Evolutionary conservation across 1,284 basidiomycete species (phyloP).

Genomic region (Leccinum subspadiceum): DNA sequence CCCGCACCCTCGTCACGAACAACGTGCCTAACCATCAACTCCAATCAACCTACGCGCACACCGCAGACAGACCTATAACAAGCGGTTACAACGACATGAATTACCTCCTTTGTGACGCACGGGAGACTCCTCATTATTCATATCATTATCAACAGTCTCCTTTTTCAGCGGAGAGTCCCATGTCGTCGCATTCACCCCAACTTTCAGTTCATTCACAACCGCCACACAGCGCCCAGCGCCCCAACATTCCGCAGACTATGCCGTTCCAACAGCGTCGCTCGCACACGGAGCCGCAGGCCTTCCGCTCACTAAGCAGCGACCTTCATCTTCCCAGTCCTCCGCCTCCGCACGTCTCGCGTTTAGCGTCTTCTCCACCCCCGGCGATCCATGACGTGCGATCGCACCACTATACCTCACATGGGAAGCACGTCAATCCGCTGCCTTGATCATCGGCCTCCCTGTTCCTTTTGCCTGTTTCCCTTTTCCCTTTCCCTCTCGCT

Average conservation of each 20-base stretch:
- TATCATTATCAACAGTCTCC: slow-evolving; percentile 36
- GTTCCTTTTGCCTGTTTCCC: slow-evolving; percentile 12
- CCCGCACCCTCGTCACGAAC: slow-evolving; percentile 31
- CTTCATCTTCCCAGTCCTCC: slow-evolving; percentile 35
- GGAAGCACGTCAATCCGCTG: slow-evolving; percentile 37
- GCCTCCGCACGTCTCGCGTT: slow-evolving; percentile 32
- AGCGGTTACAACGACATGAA: slow-evolving; percentile 37
- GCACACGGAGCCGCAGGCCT: slow-evolving; percentile 33
- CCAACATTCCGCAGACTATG: slow-evolving; percentile 28
- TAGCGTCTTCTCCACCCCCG: slow-evolving; percentile 33
- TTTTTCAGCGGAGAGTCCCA: slow-evolving; percentile 34
- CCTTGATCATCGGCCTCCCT: slow-evolving; percentile 30
- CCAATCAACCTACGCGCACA: slow-evolving; percentile 32
- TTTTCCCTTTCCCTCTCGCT: slow-evolving; percentile 18
- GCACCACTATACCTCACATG: slow-evolving; percentile 35
- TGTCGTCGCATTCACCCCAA: slow-evolving; percentile 35
- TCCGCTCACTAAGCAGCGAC: slow-evolving; percentile 32
- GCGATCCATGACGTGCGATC: slow-evolving; percentile 36
- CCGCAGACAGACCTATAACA: slow-evolving; percentile 32
- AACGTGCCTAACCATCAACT: slow-evolving; percentile 29
- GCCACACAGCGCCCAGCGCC: slow-evolving; percentile 29
- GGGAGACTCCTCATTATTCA: slow-evolving; percentile 35
- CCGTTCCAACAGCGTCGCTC: slow-evolving; percentile 35
- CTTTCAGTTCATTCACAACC: slow-evolving; percentile 35
- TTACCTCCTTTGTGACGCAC: slow-evolving; percentile 35